These are phyloP conservation scores for Cryptococcus sp. DNA, from an alignment of 1,284 basidiomycete genomes.

Conservation along the genomic window DNA sequence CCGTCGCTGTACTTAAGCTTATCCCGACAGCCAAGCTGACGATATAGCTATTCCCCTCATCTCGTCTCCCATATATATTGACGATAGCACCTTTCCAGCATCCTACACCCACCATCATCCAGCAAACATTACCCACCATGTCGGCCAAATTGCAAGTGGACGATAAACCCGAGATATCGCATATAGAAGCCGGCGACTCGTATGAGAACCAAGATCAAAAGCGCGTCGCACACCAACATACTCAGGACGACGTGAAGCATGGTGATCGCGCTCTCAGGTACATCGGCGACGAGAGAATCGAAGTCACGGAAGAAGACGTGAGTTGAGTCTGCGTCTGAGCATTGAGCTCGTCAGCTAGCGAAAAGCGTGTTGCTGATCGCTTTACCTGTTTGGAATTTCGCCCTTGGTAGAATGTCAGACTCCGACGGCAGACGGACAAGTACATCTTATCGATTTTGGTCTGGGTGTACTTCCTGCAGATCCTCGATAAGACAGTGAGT, in stretches of 20 bases:
- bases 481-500: constrained; percentile 45
- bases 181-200: constrained; percentile 22
- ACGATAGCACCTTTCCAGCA: neutral
- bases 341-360: neutral
- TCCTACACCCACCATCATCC: neutral
- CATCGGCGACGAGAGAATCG: constrained; percentile 31
- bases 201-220: constrained; percentile 1
- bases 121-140: neutral
- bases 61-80: neutral
- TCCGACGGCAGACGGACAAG: constrained; percentile 37
- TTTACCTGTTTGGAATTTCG: neutral
- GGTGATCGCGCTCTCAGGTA: constrained; percentile 32
- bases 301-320: constrained; percentile 36
- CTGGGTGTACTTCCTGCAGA: constrained; percentile 50
- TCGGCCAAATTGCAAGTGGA: constrained; percentile 15
- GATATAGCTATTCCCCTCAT: too few relatives aligned
- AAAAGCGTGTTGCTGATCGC: neutral
- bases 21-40: too few relatives aligned
- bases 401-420: constrained; percentile 20
- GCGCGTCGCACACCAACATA: constrained; percentile 9
- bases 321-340: constrained; percentile 4
- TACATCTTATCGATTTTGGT: constrained; percentile 37
- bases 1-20: too few relatives aligned
- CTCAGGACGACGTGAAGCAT: constrained; percentile 18
- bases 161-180: constrained; percentile 22